phyloP scores from a whole-genome alignment of 345 rosid species.

The Arabidopsis thaliana region TAIR10.1 NC_003070.9:19904001-19904500 shows the following conservation, averaged over 20 bases:
- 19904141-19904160: not conserved
- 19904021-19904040: conserved; percentile 42
- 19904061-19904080: conserved; percentile 40
- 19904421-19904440: conserved; percentile 17
- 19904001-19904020: conserved; percentile 37
- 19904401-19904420: conserved; percentile 37
- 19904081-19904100: conserved; percentile 41
- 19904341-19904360: conserved; percentile 34
- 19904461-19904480: conserved; percentile 62
- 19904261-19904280: conserved; percentile 42
- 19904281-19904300: conserved; percentile 36
- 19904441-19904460: conserved; percentile 34
- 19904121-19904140: conserved; percentile 39
- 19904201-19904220: conserved; percentile 3
- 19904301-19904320: conserved; percentile 5
- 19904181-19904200: conserved; percentile 15
- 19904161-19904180: conserved; percentile 17
- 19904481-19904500: conserved; percentile 59
- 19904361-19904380: conserved; percentile 40
- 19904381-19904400: conserved; percentile 50
- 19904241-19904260: conserved; percentile 44
- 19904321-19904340: conserved; percentile 12
- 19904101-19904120: conserved; percentile 42
- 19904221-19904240: conserved; percentile 11
- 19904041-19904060: conserved; percentile 28